Evolutionary conservation across 2,329 filamentous ascomycete species (phyloP), one percentile per base, ranked within the genome.

Genomic region (Zasmidium cellare): DNA sequence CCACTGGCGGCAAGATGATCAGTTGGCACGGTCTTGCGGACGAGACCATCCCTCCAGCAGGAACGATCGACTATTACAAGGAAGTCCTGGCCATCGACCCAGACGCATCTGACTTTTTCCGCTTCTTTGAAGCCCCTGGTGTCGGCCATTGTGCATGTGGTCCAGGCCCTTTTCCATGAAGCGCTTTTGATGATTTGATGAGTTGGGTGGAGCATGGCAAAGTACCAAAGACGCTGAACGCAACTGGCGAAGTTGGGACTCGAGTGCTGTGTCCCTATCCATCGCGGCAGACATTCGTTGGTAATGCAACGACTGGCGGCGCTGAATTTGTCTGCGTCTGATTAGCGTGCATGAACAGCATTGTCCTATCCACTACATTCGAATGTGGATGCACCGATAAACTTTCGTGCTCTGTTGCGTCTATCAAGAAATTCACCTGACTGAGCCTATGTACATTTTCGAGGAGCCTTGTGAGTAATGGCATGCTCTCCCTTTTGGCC

Each of bases 91-190:
- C 59, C 1, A 38, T 65, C 2, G 70, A 72, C 49, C 58, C 69
- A 0, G 35, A 65, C 1, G 65, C 67, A 1, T 49, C 58, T 3
- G 71, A 74, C 25, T 77, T 68, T 57, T 77, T 71, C 54, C 72
- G 74, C 5, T 67, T 70, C 35, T 78, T 76, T 41, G 62, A 70
- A n/a, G 74, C 72, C 6, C 76, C 76, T 1, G 75, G 75, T 3
- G 71, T 74, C 0, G 62, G 35, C 11, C 73, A 78, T 56, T 77
- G 75, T 46, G 18, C 14, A 7, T 70, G 67, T 16, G 75, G 74
- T 0, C 19, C 35, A 18, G 75, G 71, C 1, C 58, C 62, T n/a
- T 48, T 61, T 11, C 71, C 70, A 6, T 41, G 2, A 9, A 54
- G 58, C 31, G 60, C 60, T 5, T 50, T 70, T 2, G 59, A 59